Conservation (phyloP, 148 eudicot genomes). For the Rhododendron griersonianum region DNA sequence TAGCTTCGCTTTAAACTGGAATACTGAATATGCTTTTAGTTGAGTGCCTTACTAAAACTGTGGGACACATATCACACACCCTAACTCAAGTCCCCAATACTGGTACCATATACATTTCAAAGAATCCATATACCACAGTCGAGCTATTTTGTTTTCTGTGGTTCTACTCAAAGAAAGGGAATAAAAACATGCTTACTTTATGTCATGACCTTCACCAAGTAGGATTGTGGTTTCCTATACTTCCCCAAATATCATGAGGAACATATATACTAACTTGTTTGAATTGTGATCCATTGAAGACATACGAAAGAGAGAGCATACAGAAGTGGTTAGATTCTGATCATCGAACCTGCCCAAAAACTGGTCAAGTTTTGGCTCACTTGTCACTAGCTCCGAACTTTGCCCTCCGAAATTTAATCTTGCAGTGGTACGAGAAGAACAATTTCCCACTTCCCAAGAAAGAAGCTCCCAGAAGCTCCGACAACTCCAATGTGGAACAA, state of each 20-base stretch:
- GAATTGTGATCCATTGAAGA: conserved; percentile 28
- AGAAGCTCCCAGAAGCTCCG: conserved; percentile 12
- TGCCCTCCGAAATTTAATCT: conserved; percentile 67
- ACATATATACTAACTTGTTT: neutral
- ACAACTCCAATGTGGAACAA: conserved; percentile 21
- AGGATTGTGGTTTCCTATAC: neutral
- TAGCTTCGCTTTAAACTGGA: neutral
- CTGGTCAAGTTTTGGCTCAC: conserved; percentile 41
- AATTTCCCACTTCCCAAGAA: conserved; percentile 38
- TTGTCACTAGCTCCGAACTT: conserved; percentile 56
- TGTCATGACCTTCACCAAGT: neutral
- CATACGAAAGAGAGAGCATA: conserved; percentile 73
- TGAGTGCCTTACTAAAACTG: neutral
- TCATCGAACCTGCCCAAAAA: conserved; percentile 27
- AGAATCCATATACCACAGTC: neutral
- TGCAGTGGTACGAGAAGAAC: conserved; percentile 76
- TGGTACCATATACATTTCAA: neutral
- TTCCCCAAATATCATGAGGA: neutral
- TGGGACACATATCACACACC: neutral
- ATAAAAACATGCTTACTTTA: neutral
- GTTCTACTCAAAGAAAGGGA: neutral
- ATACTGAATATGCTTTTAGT: neutral
- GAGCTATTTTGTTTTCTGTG: neutral
- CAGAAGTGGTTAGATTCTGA: conserved; percentile 46
- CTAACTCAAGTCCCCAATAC: neutral